Conservation (phyloP, 1,139 yeast genomes). For the Suhomyces yuchorum region DNA sequence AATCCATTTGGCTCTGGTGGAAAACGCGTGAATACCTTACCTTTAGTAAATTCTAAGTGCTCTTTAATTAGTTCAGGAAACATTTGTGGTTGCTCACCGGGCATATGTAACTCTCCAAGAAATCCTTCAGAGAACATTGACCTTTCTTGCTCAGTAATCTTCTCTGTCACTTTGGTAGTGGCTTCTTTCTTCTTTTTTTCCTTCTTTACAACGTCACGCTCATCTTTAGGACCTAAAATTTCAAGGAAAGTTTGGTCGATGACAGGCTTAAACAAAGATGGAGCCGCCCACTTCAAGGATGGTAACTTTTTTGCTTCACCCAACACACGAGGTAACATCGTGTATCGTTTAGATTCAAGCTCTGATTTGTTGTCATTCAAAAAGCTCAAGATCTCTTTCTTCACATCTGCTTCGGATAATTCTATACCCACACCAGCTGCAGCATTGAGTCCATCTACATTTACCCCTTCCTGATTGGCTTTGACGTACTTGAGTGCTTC, state of each 20-base stretch:
- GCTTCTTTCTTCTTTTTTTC: constrained; percentile 60
- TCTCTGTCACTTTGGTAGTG: constrained; percentile 27
- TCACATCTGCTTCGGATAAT: constrained; percentile 66
- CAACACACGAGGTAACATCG: constrained; percentile 71
- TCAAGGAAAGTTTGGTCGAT: constrained; percentile 75
- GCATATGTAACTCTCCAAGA: constrained; percentile 90
- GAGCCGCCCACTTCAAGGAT: constrained; percentile 88
- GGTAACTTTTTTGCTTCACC: constrained; percentile 76
- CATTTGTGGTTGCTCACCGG: constrained; percentile 92
- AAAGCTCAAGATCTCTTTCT: constrained; percentile 56
- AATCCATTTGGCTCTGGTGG: constrained; percentile 99
- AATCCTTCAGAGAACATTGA: constrained; percentile 96
- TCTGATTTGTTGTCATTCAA: constrained; percentile 59
- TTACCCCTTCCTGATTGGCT: constrained; percentile 42
- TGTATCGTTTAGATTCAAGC: constrained; percentile 72
- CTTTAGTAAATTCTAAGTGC: constrained; percentile 76
- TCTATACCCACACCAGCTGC: constrained; percentile 83
- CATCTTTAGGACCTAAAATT: constrained; percentile 91
- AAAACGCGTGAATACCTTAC: constrained; percentile 87
- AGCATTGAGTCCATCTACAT: constrained; percentile 50
- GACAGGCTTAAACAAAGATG: constrained; percentile 79
- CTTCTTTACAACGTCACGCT: constrained; percentile 82
- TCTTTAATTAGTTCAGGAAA: constrained; percentile 80
- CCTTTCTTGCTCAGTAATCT: constrained; percentile 40
- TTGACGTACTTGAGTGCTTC: constrained; percentile 80